Evolutionary conservation across 495 filamentous ascomycete genomes (phyloP).

Genomic region (Penicillium verhagenii): DNA sequence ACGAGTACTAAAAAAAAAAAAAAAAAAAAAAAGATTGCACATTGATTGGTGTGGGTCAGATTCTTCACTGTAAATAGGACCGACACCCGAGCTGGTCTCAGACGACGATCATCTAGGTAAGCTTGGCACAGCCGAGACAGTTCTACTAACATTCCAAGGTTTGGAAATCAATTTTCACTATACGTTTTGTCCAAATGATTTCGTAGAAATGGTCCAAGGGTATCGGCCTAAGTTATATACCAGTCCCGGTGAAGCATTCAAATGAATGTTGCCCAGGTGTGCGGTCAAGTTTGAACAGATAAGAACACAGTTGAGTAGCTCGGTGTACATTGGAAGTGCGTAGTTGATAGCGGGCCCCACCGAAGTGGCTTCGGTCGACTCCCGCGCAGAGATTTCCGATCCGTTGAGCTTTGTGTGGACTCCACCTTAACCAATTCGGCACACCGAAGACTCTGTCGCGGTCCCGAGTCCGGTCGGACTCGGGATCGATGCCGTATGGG

Average conservation of each 20-base stretch:
- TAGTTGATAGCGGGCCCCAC: slow-evolving; percentile 16
- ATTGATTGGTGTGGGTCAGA: slow-evolving; percentile 18
- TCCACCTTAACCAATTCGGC: slow-evolving; percentile 27
- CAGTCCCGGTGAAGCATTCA: not conserved
- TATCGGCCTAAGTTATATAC: not conserved
- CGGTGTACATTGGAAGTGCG: not conserved
- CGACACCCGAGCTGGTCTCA: slow-evolving; percentile 14
- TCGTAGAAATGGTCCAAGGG: not conserved
- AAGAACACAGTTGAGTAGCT: slow-evolving; percentile 9
- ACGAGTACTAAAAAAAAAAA: slow-evolving; percentile 8
- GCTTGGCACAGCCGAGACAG: not conserved
- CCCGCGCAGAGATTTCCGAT: slow-evolving; percentile 25
- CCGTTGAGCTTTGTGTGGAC: slow-evolving; percentile 9
- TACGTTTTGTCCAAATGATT: not conserved
- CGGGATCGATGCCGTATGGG: slow-evolving; percentile 14
- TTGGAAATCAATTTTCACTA: too few species aligned
- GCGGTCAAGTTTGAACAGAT: slow-evolving; percentile 5
- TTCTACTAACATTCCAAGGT: not conserved
- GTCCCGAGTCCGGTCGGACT: slow-evolving; percentile 25
- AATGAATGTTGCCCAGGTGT: too few species aligned
- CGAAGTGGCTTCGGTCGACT: slow-evolving; percentile 18
- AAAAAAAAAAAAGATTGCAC: slow-evolving; percentile 5
- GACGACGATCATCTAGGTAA: slow-evolving; percentile 12
- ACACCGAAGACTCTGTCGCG: slow-evolving; percentile 24
- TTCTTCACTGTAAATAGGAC: slow-evolving; percentile 14